A percentile compares a stretch with the other conserved stretches of the same genome.
These are phyloP conservation scores for Apiospora koreana DNA, from an alignment of 2,329 filamentous ascomycete species.

Conservation along the genomic window DNA sequence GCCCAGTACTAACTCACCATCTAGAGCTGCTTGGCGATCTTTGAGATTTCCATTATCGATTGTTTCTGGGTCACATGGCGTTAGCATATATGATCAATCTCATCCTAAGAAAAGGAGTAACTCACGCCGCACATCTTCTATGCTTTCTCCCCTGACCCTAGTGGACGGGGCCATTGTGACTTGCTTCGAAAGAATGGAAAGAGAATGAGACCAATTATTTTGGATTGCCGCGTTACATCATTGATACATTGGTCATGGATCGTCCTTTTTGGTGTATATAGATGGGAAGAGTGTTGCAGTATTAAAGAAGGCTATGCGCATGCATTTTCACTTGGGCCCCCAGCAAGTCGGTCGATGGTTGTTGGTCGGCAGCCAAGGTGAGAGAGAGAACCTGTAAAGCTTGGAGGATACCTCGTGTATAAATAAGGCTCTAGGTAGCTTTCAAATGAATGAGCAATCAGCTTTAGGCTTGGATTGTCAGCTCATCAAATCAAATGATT, in stretches of 20 bases:
- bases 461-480: not conserved
- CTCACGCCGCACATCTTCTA: constrained; percentile 3
- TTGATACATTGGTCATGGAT: not conserved
- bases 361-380: not conserved
- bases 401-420: not conserved
- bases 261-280: not conserved
- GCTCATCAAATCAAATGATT: not conserved
- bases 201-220: not conserved
- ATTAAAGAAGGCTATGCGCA: not conserved
- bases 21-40: constrained; percentile 41
- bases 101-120: not conserved
- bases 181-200: not conserved
- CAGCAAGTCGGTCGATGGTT: not conserved
- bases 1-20: constrained; percentile 33
- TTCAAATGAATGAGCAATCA: no score
- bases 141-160: constrained; percentile 6
- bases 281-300: not conserved
- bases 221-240: not conserved
- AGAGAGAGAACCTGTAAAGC: not conserved
- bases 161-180: constrained; percentile 1
- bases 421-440: not conserved
- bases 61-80: not conserved
- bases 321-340: not conserved
- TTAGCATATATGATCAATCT: not conserved
- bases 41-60: constrained; percentile 36